These are phyloP conservation scores for Punica granatum DNA, from an alignment of 345 rosid genomes.

Conservation along the genomic window DNA sequence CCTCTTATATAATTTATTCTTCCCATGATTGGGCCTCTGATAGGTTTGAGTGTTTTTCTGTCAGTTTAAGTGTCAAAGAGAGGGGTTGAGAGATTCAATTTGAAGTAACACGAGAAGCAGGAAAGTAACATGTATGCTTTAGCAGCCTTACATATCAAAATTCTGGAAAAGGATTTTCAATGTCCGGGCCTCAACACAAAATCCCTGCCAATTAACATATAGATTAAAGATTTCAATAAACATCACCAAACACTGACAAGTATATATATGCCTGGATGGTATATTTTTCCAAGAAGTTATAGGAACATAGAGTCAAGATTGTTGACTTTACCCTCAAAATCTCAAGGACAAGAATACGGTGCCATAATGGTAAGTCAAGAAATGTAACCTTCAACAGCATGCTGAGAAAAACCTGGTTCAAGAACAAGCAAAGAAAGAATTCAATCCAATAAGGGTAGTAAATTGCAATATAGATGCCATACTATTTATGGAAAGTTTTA, in stretches of 20 bases:
- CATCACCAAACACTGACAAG: not conserved
- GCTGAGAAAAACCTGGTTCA: constrained; percentile 85
- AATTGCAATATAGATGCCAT: not conserved
- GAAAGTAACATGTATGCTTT: not conserved
- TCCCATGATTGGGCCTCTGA: not conserved
- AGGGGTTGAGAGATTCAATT: constrained; percentile 1
- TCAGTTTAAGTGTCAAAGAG: not conserved
- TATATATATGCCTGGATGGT: not conserved
- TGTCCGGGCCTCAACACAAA: constrained; percentile 93
- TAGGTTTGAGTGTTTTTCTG: too few species aligned
- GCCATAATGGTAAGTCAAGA: constrained; percentile 96
- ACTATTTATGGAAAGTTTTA: constrained; percentile 5
- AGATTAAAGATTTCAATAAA: not conserved
- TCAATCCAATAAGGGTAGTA: not conserved
- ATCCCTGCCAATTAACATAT: constrained; percentile 49
- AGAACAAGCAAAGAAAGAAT: not conserved
- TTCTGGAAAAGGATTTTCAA: constrained; percentile 75
- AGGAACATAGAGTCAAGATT: not conserved
- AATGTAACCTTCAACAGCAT: constrained; percentile 88
- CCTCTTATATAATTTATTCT: not conserved
- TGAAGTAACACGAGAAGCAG: not conserved
- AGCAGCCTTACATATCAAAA: constrained; percentile 79
- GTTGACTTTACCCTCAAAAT: constrained; percentile 68
- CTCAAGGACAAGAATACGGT: constrained; percentile 99
- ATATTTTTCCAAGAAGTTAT: not conserved